Base-by-base conservation (phyloP, 176 grass and related monocot species). In the Eragrostis nindensis region DNA sequence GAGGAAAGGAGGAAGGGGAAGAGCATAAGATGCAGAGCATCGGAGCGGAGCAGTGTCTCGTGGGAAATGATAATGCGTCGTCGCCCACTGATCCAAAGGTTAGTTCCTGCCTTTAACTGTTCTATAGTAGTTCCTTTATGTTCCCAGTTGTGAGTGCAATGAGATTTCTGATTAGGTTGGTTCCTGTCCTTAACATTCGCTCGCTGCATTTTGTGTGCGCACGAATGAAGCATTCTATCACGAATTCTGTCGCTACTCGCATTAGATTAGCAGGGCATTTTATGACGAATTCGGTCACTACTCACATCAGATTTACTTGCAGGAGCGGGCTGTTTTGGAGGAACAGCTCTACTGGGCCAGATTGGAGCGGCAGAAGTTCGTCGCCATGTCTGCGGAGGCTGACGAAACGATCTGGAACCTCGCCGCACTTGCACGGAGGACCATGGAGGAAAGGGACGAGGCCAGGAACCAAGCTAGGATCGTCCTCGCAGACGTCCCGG, bases 381-480 rank as follows among this genome's bases (percentile, higher is more conserved):
- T 68, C 5, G 13, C 69, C 52, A 1, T 80, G 21, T 84, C 81
- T 18, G 62, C 70, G 10, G 69, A 88, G 19, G 86, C 86, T 1
- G 80, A 88, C 8, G 61, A 83, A 25, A 78, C 41, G 24, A 79
- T 84, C 75, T 79, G 68, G 22, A 32, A 30, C n/a, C 68, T 88
- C 12, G 36, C 50, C 1, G 17, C 75, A 3, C 39, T 52, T 1
- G 75, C 68, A 0, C 60, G 80, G 3, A 41, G 74, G 38, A 59
- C 38, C 68, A 67, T 48, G 75, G 67, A 79, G 3, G 75, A 88
- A 47, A 67, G 86, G 75, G 81, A 88, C 9, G 68, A 79, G 50
- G 61, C 16, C 19, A 65, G 64, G 79, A 77, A 11, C 55, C 73
- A 82, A 1, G 44, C 48, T 41, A 67, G 66, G 75, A 49, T 61